Evolutionary conservation across 2,329 filamentous ascomycete species (phyloP), one percentile per base, ranked within the genome.

Genomic region (Knufia fluminis): DNA sequence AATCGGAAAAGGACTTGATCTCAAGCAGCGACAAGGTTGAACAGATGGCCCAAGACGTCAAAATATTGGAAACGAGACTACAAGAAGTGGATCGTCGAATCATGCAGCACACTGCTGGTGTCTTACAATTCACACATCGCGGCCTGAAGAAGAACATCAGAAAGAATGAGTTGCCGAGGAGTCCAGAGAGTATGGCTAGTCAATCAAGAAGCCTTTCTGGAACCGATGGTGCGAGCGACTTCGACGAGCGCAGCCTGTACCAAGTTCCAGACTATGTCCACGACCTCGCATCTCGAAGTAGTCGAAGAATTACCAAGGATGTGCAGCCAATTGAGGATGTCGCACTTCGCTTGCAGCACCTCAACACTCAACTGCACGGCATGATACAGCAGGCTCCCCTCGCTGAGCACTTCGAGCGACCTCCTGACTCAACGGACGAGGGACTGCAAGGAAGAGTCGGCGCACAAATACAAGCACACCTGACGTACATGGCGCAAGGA

Each of bases 121-220:
- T 98, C 33, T 71, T 98, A 48, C 89, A 95, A 63, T 78, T 94
- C 66, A 94, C 90, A 7, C 90, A 97, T 67, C 85, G 83, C 59
- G 80, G 79, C 0, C 74, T 84, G n/a, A 73, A 75, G 51, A 84
- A 79, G 60, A 79, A 77, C 57, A 65, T 71, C 6, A 68, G 72
- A 45, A 68, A 67, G 26, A 57, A 52, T 17, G 56, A 59, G 22
- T 66, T 86, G 54, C 85, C 84, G 4, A 81, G 83, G 48, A 89
- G 83, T 59, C 84, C 85, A 6, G 85, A 87, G 62, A 89, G 83
- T 68, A 78, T 87, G 54, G 53, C 54, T 6, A 59, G 60, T 35
- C 56, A 57, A 55, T 56, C 48, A 7, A 50, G 55, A 38, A 81
- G 79, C 59, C 62, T 79, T 54, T 77, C 79, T 28, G 71, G 72